Evolutionary conservation across 306 rosid species (phyloP), one percentile per base, ranked within the genome.

Genomic region (Acacia crassicarpa): DNA sequence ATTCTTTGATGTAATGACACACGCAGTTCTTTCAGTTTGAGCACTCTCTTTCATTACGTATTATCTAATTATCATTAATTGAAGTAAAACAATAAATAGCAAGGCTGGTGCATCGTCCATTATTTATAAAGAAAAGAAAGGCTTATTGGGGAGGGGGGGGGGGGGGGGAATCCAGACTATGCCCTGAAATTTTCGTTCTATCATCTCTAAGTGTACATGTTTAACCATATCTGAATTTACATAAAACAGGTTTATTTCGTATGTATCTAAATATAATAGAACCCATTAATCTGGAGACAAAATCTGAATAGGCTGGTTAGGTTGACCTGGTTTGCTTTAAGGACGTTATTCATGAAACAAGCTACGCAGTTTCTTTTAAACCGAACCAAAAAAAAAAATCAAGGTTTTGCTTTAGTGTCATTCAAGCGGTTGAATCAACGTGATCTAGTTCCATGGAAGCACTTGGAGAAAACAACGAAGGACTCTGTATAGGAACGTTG

Each of bases 1-100:
- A 91, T 91, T 91, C 93, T 89, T 91, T 89, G 59, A 80, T 86
- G 91, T 88, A 83, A 75, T 83, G 49, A 53, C 79, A 38, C 78
- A 30, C 78, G 16, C 69, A 79, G 33, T 67, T 70, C 56, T 43
- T 22, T 43, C 53, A 23, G 22, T 22, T 11, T 45, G 13, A 44
- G 17, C 30, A 17, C 54, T 69, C 53, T 69, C 22, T 68, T 68
- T 19, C 49, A 53, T 53, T 15, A 17, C 7, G 23, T 19, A 38
- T 69, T 12, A n/a, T 67, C 48, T 67, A 22, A 4, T 10, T 2
- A 9, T 41, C 53, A 6, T 9, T 10, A 69, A n/a, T 9, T 54
- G 8, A 20, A 54, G 25, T 9, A 69, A n/a, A 20, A n/a, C 32
- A 58, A 58, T 58, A 20, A 9, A 41, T 40, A 41, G 19, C 51